Conservation (phyloP, 2,329 filamentous ascomycete species). For the Pezicula rhizophila region DNA sequence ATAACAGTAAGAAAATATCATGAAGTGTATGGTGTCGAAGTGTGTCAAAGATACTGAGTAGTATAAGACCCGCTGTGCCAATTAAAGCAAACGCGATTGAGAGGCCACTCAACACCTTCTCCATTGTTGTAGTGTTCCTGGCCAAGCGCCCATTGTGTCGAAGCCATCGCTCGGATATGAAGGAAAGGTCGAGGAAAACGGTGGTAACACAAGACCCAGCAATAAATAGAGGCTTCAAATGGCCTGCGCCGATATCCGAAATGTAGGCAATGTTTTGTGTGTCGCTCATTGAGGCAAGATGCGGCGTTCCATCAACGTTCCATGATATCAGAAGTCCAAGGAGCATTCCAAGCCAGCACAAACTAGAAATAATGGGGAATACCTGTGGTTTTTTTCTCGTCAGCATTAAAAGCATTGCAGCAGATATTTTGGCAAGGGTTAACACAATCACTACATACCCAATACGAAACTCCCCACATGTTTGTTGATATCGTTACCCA, state of each 20-base stretch:
- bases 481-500: conserved; percentile 11
- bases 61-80: conserved; percentile 74
- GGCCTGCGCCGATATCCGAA: conserved; percentile 55
- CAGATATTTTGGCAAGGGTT: neutral
- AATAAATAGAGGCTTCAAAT: conserved; percentile 74
- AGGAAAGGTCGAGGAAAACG: conserved; percentile 73
- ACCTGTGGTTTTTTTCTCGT: conserved; percentile 33
- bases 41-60: conserved; percentile 83
- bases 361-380: conserved; percentile 62
- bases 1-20: conserved; percentile 70
- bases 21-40: conserved; percentile 61
- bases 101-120: conserved; percentile 57
- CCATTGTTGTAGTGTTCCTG: conserved; percentile 57
- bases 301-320: conserved; percentile 47
- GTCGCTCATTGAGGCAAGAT: conserved; percentile 54
- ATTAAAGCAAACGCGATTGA: conserved; percentile 64
- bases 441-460: conserved; percentile 34
- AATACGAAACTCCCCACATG: conserved; percentile 30
- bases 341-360: conserved; percentile 33
- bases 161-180: conserved; percentile 77
- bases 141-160: conserved; percentile 75
- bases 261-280: conserved; percentile 64
- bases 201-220: conserved; percentile 65
- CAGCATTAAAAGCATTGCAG: neutral
- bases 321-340: conserved; percentile 40